Evolutionary conservation across 441 rosid genomes (phyloP).

Genomic region (Bruguiera hainesii): DNA sequence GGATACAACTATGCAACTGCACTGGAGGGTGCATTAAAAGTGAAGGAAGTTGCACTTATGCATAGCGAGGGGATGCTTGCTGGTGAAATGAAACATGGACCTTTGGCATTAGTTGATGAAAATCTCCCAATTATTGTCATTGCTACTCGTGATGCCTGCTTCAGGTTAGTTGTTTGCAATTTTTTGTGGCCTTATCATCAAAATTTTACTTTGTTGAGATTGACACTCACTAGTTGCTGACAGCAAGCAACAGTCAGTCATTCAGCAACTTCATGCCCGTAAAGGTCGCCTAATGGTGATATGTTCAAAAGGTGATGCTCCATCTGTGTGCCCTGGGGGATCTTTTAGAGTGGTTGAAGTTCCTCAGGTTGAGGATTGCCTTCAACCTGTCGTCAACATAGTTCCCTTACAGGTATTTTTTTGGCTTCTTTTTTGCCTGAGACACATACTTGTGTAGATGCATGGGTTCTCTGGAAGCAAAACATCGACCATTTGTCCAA

Average conservation of each 20-base stretch:
- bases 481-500: no score
- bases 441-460: neutral
- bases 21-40: conserved; percentile 90
- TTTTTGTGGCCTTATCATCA: neutral
- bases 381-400: conserved; percentile 85
- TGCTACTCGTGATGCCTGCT: conserved; percentile 84
- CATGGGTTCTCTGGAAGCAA: no score
- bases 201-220: neutral
- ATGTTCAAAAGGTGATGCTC: conserved; percentile 76
- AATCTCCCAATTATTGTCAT: conserved; percentile 83
- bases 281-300: conserved; percentile 83
- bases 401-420: conserved; percentile 78
- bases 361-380: conserved; percentile 92
- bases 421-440: neutral
- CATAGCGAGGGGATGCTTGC: conserved; percentile 95
- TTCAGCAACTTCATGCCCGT: conserved; percentile 94
- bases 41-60: conserved; percentile 96
- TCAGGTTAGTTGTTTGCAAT: conserved; percentile 43
- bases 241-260: conserved; percentile 95
- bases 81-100: conserved; percentile 99
- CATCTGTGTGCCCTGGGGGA: conserved; percentile 60
- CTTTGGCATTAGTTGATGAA: conserved; percentile 91
- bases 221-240: conserved; percentile 17
- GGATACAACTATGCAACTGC: conserved; percentile 95
- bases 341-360: conserved; percentile 78